phyloP scores from a whole-genome alignment of 139 green algal species.

The Chlorella sp. region DNA sequence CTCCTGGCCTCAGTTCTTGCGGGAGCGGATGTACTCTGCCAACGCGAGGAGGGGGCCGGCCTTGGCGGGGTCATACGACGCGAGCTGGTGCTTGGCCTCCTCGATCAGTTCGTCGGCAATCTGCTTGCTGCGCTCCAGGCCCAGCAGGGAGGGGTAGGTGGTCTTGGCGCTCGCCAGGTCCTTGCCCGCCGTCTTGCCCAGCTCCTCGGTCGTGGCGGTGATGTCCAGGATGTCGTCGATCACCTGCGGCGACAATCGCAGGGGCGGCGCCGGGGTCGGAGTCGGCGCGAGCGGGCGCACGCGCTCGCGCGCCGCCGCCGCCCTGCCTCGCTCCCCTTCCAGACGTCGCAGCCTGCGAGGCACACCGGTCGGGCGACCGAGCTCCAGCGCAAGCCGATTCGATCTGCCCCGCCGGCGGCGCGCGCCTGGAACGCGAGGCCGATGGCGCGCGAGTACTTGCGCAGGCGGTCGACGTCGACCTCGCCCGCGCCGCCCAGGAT shows the following conservation, averaged over 20 bases:
- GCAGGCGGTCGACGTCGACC: constrained; percentile 85
- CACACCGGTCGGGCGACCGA: too few species aligned
- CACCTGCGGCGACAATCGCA: too few species aligned
- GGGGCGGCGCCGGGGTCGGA: too few species aligned
- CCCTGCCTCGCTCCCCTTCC: too few species aligned
- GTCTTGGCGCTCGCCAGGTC: constrained; percentile 94
- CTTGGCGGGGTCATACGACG: constrained; percentile 72
- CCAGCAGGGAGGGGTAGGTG: constrained; percentile 96
- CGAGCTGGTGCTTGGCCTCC: constrained; percentile 89
- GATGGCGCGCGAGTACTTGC: constrained; percentile 92
- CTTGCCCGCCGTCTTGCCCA: constrained; percentile 99
- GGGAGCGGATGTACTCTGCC: constrained; percentile 94
- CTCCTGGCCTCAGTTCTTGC: constrained; percentile 78
- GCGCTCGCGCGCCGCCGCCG: too few species aligned
- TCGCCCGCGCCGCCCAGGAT: constrained; percentile 88
- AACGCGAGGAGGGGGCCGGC: constrained; percentile 88
- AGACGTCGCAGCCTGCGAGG: too few species aligned
- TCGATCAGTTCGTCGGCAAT: constrained; percentile 90
- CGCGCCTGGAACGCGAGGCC: constrained; percentile 97
- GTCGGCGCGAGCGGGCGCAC: too few species aligned
- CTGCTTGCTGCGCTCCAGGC: constrained; percentile 72
- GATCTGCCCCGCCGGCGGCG: too few species aligned
- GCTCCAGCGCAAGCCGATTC: too few species aligned
- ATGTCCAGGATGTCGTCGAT: constrained; percentile 99
- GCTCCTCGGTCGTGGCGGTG: constrained; percentile 87